Percentiles rank a stretch among this genome's conserved stretches.
Evolutionary conservation across 2,329 filamentous ascomycete genomes (phyloP).

Genomic region (Chaetomium globosum): DNA sequence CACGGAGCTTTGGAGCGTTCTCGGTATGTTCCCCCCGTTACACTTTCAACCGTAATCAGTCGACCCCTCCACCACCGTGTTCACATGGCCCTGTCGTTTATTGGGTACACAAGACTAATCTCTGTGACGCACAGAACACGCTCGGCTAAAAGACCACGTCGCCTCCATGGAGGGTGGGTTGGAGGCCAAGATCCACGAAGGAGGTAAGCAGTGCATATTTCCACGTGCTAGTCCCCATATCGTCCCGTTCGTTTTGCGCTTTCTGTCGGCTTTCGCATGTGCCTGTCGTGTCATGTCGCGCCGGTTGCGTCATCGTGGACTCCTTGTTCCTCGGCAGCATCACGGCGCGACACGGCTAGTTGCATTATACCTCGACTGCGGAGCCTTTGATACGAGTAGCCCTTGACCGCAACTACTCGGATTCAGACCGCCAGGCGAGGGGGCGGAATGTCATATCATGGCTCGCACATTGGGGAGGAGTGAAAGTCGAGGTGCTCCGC

Average conservation of each 20-base stretch:
- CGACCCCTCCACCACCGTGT: constrained; percentile 18
- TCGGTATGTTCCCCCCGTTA: constrained; percentile 63
- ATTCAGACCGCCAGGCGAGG: not conserved
- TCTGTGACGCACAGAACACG: constrained; percentile 68
- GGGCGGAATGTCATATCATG: not conserved
- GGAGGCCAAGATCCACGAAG: constrained; percentile 90
- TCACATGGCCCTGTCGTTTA: constrained; percentile 31
- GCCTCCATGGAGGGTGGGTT: constrained; percentile 83
- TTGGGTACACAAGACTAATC: constrained; percentile 44
- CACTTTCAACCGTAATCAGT: constrained; percentile 14
- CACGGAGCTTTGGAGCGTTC: constrained; percentile 93
- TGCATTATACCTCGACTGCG: constrained; percentile 19
- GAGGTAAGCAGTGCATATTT: constrained; percentile 64
- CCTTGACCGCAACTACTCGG: not conserved
- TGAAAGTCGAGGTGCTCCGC: not conserved
- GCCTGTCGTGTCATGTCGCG: constrained; percentile 15
- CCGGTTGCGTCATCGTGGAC: constrained; percentile 11
- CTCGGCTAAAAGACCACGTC: constrained; percentile 88
- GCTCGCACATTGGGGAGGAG: no score
- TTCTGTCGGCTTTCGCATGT: constrained; percentile 38
- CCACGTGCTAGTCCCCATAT: constrained; percentile 21
- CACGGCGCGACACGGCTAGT: constrained; percentile 26
- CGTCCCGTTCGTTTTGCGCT: constrained; percentile 28
- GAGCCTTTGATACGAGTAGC: constrained; percentile 8
- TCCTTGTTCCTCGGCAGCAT: constrained; percentile 17